These are phyloP conservation scores for Colletotrichum spinosum DNA, from an alignment of 2,329 filamentous ascomycete genomes.

Conservation along the genomic window DNA sequence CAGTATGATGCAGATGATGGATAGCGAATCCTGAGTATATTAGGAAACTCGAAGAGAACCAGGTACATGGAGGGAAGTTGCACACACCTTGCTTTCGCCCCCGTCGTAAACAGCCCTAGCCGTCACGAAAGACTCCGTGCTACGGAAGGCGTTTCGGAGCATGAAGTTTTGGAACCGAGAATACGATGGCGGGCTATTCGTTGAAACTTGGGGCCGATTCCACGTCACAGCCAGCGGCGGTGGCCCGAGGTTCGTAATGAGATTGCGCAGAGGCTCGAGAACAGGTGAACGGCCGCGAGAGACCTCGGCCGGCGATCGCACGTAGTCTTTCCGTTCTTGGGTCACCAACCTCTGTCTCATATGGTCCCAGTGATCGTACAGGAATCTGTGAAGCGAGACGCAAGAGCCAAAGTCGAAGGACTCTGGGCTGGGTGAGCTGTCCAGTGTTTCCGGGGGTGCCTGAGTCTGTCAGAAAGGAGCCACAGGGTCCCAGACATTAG, in stretches of 20 bases:
- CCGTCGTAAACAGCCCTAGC: conserved; percentile 77
- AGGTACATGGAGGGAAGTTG: background rate
- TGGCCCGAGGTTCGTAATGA: conserved; percentile 75
- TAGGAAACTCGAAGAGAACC: background rate
- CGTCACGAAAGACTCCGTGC: conserved; percentile 72
- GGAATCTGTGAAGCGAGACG: conserved; percentile 74
- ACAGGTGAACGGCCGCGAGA: conserved; percentile 65
- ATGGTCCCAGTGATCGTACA: conserved; percentile 80
- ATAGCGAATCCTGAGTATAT: conserved; percentile 67
- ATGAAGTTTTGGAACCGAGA: conserved; percentile 80
- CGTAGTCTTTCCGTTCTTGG: conserved; percentile 67
- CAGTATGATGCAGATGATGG: conserved; percentile 76
- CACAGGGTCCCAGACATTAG: too few species aligned
- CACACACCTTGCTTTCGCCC: conserved; percentile 72
- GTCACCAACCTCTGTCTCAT: conserved; percentile 73
- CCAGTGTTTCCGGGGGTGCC: conserved; percentile 61
- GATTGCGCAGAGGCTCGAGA: conserved; percentile 69
- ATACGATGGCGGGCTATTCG: conserved; percentile 72
- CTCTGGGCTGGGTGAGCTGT: conserved; percentile 56
- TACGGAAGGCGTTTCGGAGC: conserved; percentile 75
- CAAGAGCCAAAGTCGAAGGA: conserved; percentile 78
- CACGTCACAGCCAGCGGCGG: conserved; percentile 76
- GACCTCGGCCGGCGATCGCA: conserved; percentile 66
- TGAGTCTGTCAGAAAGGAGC: conserved; percentile 26
- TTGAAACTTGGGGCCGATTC: conserved; percentile 74